These are phyloP conservation scores for Cordyceps militaris DNA, from an alignment of 2,329 filamentous ascomycete species.

Conservation along the genomic window DNA sequence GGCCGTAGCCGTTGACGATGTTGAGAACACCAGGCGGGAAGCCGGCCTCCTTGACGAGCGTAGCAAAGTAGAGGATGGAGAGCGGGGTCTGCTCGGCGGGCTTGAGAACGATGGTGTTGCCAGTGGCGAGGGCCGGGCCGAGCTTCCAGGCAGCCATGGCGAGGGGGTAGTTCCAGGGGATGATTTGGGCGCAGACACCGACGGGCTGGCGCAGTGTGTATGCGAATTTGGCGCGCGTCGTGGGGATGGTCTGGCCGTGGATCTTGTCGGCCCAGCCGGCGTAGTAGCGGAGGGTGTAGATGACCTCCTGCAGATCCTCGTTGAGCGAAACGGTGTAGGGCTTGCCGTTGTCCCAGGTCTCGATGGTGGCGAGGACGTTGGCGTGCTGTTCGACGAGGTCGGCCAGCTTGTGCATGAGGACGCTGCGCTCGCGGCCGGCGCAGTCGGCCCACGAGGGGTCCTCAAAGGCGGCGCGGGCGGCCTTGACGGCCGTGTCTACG, in stretches of 20 bases:
- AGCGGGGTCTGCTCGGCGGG: conserved; percentile 62
- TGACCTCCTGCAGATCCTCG: conserved; percentile 51
- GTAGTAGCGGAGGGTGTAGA: conserved; percentile 59
- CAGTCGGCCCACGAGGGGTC: conserved; percentile 63
- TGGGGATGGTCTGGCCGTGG: conserved; percentile 68
- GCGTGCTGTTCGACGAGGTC: conserved; percentile 61
- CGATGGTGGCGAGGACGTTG: conserved; percentile 41
- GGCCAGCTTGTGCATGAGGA: conserved; percentile 63
- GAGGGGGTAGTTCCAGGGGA: conserved; percentile 65
- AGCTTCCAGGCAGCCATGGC: conserved; percentile 58
- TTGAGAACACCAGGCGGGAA: conserved; percentile 76
- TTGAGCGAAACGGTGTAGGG: conserved; percentile 59
- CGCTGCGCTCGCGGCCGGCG: conserved; percentile 57
- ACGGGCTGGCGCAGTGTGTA: conserved; percentile 70
- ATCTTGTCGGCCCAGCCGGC: conserved; percentile 75
- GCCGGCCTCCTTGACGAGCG: conserved; percentile 62
- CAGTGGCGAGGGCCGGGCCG: conserved; percentile 60
- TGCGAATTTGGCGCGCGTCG: conserved; percentile 59
- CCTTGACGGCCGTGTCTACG: conserved; percentile 26
- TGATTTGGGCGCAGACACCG: conserved; percentile 70
- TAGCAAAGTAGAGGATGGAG: conserved; percentile 57
- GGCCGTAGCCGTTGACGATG: conserved; percentile 64
- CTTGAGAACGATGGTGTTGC: conserved; percentile 59
- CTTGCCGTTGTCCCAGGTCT: conserved; percentile 76
- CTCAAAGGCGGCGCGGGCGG: conserved; percentile 61